Percentiles rank a stretch among this genome's conserved stretches.
Conservation (phyloP, 768 basidiomycete species). For the Trametes elegans region DNA sequence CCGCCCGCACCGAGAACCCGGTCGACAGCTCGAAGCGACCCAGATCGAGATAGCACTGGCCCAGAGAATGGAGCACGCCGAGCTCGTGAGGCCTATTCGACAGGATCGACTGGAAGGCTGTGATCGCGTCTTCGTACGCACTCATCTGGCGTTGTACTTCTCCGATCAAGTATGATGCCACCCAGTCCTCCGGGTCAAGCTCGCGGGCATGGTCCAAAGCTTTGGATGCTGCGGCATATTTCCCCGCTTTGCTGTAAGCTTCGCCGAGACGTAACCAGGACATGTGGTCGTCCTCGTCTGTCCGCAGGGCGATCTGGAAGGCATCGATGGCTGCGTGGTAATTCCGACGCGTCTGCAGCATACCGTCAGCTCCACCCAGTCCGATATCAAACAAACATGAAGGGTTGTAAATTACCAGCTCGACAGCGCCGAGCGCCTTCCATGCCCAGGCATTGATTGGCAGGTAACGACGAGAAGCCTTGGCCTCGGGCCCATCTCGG, state of each 20-base stretch:
- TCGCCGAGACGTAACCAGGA: constrained; percentile 94
- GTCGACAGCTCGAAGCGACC: constrained; percentile 61
- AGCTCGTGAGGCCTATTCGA: constrained; percentile 58
- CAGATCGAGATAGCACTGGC: constrained; percentile 67
- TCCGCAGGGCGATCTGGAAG: constrained; percentile 82
- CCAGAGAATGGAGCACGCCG: constrained; percentile 69
- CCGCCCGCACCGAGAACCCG: constrained; percentile 76
- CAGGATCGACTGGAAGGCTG: constrained; percentile 57
- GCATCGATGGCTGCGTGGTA: constrained; percentile 76
- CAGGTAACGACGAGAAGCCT: constrained; percentile 48
- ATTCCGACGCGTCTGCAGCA: constrained; percentile 57
- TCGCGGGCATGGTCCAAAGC: constrained; percentile 74
- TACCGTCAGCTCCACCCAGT: neutral
- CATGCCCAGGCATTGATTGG: constrained; percentile 95
- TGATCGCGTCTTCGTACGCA: constrained; percentile 71
- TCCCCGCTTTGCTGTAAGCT: constrained; percentile 85
- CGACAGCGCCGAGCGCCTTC: constrained; percentile 93
- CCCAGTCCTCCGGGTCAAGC: constrained; percentile 78
- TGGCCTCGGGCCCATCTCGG: constrained; percentile 41
- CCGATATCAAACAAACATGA: neutral
- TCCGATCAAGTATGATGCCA: constrained; percentile 78
- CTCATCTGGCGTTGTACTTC: constrained; percentile 81
- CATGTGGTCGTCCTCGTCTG: constrained; percentile 69
- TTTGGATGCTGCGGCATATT: constrained; percentile 87
- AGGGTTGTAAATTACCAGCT: constrained; percentile 74